These are phyloP conservation scores for Capronia epimyces DNA, from an alignment of 2,329 filamentous ascomycete species.

Conservation along the genomic window DNA sequence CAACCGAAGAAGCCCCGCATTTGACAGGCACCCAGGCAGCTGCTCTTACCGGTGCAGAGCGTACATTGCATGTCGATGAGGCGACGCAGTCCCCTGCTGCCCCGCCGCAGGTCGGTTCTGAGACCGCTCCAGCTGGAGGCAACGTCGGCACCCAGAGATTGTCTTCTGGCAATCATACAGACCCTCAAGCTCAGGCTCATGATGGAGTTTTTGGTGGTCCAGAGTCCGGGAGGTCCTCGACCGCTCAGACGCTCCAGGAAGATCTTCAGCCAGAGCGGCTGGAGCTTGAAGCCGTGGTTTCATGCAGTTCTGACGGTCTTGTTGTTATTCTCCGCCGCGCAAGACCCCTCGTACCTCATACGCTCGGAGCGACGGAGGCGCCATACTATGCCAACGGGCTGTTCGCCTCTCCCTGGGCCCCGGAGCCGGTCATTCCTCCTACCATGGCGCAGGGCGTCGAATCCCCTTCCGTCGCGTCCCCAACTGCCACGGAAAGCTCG, in stretches of 20 bases:
- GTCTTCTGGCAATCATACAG: slow-evolving; percentile 43
- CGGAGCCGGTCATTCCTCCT: slow-evolving; percentile 52
- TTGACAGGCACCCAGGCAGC: not conserved
- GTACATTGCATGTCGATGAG: not conserved
- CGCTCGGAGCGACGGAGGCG: slow-evolving; percentile 46
- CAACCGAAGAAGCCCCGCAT: not conserved
- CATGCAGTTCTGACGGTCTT: slow-evolving; percentile 80
- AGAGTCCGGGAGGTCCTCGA: slow-evolving; percentile 25
- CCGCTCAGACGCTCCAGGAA: slow-evolving; percentile 18
- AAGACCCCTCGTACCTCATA: slow-evolving; percentile 60
- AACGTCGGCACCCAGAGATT: slow-evolving; percentile 1
- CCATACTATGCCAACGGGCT: slow-evolving; percentile 54
- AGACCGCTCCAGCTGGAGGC: not conserved
- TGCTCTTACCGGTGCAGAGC: not conserved
- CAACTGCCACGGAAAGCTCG: slow-evolving; percentile 37
- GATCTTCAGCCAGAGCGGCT: slow-evolving; percentile 39
- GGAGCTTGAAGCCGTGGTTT: slow-evolving; percentile 84
- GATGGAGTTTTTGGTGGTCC: slow-evolving; percentile 43
- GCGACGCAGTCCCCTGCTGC: not conserved
- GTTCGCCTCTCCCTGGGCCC: slow-evolving; percentile 75
- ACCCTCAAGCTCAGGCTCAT: slow-evolving; percentile 35
- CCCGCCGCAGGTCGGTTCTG: not conserved
- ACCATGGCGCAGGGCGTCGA: slow-evolving; percentile 8
- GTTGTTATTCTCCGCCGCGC: slow-evolving; percentile 75
- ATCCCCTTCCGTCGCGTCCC: slow-evolving; percentile 36